A percentile compares a stretch with the other conserved stretches of the same genome.
phyloP scores from a whole-genome alignment of 2,329 filamentous ascomycete genomes.

The Botrytis elliptica region DNA sequence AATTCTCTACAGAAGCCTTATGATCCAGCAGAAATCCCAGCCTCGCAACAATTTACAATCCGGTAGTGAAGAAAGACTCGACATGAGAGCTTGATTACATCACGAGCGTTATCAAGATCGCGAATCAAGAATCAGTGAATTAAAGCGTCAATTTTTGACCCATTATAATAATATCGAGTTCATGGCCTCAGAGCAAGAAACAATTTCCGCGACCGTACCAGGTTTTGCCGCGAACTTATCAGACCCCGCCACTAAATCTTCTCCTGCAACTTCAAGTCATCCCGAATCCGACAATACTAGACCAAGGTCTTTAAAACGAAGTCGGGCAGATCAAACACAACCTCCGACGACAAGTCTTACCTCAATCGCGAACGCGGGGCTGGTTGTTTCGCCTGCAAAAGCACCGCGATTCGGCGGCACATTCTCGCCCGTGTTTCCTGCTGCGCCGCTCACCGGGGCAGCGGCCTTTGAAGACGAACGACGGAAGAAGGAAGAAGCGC shows the following conservation, averaged over 20 bases:
- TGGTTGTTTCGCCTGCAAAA: constrained; percentile 38
- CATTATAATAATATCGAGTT: constrained; percentile 20
- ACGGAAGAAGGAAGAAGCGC: constrained; percentile 48
- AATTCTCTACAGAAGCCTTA: constrained; percentile 24
- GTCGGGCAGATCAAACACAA: constrained; percentile 33
- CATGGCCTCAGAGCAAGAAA: constrained; percentile 38
- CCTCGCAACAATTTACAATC: constrained; percentile 23
- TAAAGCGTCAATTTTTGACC: not conserved
- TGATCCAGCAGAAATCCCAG: constrained; percentile 26
- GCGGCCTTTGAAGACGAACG: constrained; percentile 55
- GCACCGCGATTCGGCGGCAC: constrained; percentile 37
- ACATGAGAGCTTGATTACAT: constrained; percentile 30
- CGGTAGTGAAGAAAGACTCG: constrained; percentile 29
- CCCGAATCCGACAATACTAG: constrained; percentile 30
- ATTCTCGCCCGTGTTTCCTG: constrained; percentile 40
- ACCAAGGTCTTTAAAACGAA: constrained; percentile 37
- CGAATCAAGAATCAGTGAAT: constrained; percentile 9
- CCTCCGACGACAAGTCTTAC: constrained; percentile 28
- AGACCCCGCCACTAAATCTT: constrained; percentile 27
- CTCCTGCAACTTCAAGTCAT: constrained; percentile 23
- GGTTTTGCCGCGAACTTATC: constrained; percentile 31
- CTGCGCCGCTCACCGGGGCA: constrained; percentile 51
- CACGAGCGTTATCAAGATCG: constrained; percentile 26
- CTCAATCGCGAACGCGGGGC: constrained; percentile 34
- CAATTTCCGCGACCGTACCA: constrained; percentile 30